These are phyloP conservation scores for Thraustochytrium sp. DNA, from an alignment of 352 stramenopile genomes.

Conservation along the genomic window DNA sequence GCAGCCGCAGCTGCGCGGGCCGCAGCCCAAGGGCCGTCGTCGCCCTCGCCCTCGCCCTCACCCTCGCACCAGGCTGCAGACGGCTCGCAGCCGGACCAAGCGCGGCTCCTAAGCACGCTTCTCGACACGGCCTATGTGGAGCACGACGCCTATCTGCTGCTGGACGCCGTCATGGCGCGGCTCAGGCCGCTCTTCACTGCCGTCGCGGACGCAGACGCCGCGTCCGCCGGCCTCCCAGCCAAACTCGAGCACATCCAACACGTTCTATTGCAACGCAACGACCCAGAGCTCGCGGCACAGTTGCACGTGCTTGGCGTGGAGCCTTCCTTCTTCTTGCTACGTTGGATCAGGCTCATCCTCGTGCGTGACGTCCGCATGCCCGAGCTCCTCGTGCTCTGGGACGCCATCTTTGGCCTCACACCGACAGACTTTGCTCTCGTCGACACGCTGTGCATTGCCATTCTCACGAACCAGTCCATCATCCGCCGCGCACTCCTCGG, in stretches of 20 bases:
- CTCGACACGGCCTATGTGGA: neutral
- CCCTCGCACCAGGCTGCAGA: too few relatives aligned
- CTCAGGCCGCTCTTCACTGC: neutral
- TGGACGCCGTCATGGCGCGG: neutral
- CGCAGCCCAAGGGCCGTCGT: neutral
- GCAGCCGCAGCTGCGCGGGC: neutral
- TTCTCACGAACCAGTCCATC: conserved; percentile 13
- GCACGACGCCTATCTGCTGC: conserved; percentile 19
- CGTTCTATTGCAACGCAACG: conserved; percentile 1
- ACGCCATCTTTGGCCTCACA: conserved; percentile 7
- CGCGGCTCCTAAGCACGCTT: neutral
- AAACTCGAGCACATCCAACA: conserved; percentile 41
- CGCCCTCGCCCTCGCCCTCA: too few relatives aligned
- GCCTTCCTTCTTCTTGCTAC: conserved; percentile 5
- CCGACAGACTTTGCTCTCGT: conserved; percentile 16
- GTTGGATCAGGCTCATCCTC: conserved; percentile 25
- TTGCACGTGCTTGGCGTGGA: conserved; percentile 9
- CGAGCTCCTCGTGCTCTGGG: conserved; percentile 10
- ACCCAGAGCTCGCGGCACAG: conserved; percentile 14
- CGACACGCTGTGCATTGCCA: conserved; percentile 16
- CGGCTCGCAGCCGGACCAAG: too few relatives aligned
- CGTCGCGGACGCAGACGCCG: neutral
- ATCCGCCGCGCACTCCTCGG: neutral
- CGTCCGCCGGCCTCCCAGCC: neutral
- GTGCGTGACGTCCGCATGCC: neutral